Evolutionary conservation across 352 stramenopile species (phyloP).

Genomic region (Thraustotheca clavata): DNA sequence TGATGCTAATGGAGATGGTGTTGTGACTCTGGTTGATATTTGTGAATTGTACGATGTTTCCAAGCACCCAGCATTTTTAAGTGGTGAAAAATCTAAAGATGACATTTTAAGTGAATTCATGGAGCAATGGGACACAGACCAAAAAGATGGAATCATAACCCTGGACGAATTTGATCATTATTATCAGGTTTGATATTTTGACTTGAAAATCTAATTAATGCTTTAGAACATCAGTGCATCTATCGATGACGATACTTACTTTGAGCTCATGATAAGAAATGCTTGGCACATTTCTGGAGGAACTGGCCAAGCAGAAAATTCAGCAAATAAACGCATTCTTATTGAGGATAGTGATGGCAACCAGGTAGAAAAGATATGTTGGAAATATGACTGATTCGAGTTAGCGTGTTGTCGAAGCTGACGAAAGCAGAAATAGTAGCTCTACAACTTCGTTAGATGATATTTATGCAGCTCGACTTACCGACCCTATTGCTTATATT

Average conservation of each 20-base stretch:
- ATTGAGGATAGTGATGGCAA: constrained; percentile 34
- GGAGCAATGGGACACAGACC: constrained; percentile 47
- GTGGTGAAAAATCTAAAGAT: constrained; percentile 42
- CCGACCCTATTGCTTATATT: constrained; percentile 5
- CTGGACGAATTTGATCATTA: constrained; percentile 62
- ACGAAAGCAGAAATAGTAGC: constrained; percentile 19
- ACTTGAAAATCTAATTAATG: neutral
- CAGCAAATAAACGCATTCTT: constrained; percentile 38
- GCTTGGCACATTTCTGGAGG: constrained; percentile 43
- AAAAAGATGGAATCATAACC: constrained; percentile 37
- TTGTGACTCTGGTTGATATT: constrained; percentile 47
- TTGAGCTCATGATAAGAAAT: constrained; percentile 77
- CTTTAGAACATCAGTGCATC: constrained; percentile 67
- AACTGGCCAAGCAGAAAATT: constrained; percentile 30
- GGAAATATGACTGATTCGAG: neutral
- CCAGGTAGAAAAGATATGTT: constrained; percentile 5
- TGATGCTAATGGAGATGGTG: constrained; percentile 31
- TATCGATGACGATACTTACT: constrained; percentile 69
- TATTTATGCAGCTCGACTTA: neutral
- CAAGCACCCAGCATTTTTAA: constrained; percentile 58
- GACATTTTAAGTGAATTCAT: constrained; percentile 60
- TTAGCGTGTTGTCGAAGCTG: neutral
- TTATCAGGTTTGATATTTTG: constrained; percentile 45
- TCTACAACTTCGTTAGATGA: no score
- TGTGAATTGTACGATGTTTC: constrained; percentile 61